Base-by-base conservation (phyloP, 257 asterid genomes). In the Ehretia macrophylla region DNA sequence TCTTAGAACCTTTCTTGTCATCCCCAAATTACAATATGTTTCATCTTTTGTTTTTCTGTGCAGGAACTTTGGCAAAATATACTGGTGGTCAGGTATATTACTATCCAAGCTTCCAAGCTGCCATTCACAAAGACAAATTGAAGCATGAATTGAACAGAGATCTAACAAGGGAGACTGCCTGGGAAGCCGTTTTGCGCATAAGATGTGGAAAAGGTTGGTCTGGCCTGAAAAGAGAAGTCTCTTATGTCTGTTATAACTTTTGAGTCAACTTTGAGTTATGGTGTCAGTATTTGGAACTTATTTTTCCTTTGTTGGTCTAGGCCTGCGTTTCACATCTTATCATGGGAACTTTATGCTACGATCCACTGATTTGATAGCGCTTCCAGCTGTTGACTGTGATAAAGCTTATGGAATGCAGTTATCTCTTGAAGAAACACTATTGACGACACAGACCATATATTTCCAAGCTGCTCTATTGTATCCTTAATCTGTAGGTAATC, bases 181-280 rank as follows among this genome's bases (percentile, higher is more conserved):
- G 99, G 99, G 99, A 94, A 77, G 78, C 97, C 16, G 99, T 94
- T 69, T 80, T 94, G 96, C 87, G 99, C 44, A 87, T 94, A 77
- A 78, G 99, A 82, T 94, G 99, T 75, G 99, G 99, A 72, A 94
- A 80, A 87, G 99, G 99, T 94, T 55, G 70, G 67, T 70, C 51
- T 60, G 16, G 38, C 49, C 42, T 45, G 32, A 32, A 22, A 19
- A 14, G 11, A 46, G 48, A 16, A 19, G 0, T 49, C 54, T 17
- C 21, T 17, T 49, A 8, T 4, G 8, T 9, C 23, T 49, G 54
- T 49, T 49, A n/a, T 49, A 49, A 49, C 23, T 14, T 49, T 49
- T 8, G 10, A 8, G 27, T 3, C 8, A 20, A 42, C 16, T 10
- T 42, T 11, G 3, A 10, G 47, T 14, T 42, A 10, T 10, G 16